A percentile compares a stretch with the other conserved stretches of the same genome.
Evolutionary conservation across 139 green algal genomes (phyloP).

Genomic region (Coccomyxa sp.): DNA sequence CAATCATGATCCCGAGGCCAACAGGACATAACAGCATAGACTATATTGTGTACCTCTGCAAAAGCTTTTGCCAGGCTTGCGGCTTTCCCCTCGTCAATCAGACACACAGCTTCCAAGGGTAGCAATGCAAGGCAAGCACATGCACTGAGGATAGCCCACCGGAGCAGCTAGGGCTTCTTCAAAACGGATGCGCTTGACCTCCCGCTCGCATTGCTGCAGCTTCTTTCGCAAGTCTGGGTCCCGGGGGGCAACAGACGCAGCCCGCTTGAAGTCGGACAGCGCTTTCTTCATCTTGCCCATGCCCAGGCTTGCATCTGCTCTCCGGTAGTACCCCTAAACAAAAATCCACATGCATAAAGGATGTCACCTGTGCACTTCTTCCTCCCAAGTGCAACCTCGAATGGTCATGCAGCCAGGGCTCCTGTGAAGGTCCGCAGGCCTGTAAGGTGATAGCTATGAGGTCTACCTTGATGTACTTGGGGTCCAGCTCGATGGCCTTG

Average conservation of each 20-base stretch:
- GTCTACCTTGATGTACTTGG: constrained; percentile 79
- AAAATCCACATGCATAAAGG: neutral
- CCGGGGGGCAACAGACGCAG: constrained; percentile 63
- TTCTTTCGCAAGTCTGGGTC: constrained; percentile 88
- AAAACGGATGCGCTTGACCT: constrained; percentile 83
- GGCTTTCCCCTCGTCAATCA: neutral
- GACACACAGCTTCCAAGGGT: neutral
- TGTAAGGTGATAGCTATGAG: neutral
- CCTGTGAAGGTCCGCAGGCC: neutral
- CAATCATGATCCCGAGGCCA: neutral
- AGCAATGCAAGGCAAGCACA: neutral
- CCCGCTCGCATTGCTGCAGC: constrained; percentile 85
- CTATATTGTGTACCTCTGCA: neutral
- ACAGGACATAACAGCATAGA: neutral
- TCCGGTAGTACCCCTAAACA: constrained; percentile 88
- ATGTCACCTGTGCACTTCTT: neutral
- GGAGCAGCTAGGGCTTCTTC: constrained; percentile 77
- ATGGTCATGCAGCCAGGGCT: neutral
- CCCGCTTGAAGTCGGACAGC: constrained; percentile 84
- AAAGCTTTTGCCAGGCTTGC: neutral
- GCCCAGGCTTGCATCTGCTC: constrained; percentile 82
- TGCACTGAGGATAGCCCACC: constrained; percentile 21
- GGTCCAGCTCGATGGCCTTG: constrained; percentile 78
- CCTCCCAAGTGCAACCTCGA: neutral
- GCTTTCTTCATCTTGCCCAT: constrained; percentile 86